Base-by-base conservation (phyloP, 2,329 filamentous ascomycete genomes). In the Sarocladiaceae sp. region DNA sequence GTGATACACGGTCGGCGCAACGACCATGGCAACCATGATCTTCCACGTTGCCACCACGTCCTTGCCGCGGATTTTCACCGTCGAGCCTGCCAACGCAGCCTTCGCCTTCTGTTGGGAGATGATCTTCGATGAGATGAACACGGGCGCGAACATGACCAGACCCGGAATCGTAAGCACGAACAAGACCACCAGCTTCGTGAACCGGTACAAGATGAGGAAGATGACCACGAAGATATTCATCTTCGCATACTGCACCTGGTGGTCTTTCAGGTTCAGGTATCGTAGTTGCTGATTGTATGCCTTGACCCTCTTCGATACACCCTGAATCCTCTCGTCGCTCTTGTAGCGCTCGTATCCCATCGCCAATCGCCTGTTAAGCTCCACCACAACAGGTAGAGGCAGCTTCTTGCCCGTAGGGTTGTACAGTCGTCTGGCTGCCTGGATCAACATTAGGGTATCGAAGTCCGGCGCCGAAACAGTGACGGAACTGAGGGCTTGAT, bases 41-140 rank as follows among this genome's bases (percentile, higher is more conserved):
- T 96, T 96, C 91, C 91, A 96, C 0, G 91, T 96, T 0, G 90
- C 90, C 77, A 96, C 91, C 51, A 96, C 91, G 66, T 96, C 91
- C 54, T 86, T 83, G 20, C 88, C 91, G 64, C 91, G 86, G 53
- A 96, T 83, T 71, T 96, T 96, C 66, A 96, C 91, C 1, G 87
- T 87, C 5, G 89, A 95, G 13, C 86, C 90, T 15, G 90, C 90
- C 54, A 96, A 76, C 2, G 91, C 91, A 68, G 91, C 87, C 62
- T 83, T 84, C 10, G 90, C 90, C 71, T 96, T 96, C 61, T 84
- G 83, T 53, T 82, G 81, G 53, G 88, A 94, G 64, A 95, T 93
- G 53, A 86, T 72, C 67, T 93, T 95, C 37, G 90, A 88, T 10
- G 86, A 86, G 37, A 92, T 83, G 66, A 96, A 96, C 50, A 96